phyloP scores from a whole-genome alignment of 495 filamentous ascomycete genomes.

The Sabuloglossum arenarium region DNA sequence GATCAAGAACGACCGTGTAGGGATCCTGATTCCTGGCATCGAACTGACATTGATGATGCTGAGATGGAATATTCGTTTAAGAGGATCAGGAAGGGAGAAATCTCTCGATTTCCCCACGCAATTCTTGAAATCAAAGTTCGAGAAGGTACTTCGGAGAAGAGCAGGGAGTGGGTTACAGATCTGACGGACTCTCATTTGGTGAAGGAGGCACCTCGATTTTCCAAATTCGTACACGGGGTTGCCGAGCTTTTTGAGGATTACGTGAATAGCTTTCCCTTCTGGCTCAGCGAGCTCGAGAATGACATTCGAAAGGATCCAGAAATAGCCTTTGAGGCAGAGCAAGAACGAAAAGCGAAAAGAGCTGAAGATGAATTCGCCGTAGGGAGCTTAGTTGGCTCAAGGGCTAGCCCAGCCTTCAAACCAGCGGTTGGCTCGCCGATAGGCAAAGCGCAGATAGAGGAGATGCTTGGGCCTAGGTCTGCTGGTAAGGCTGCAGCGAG shows the following conservation, averaged over 20 bases:
- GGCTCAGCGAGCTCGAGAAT: slow-evolving; percentile 71
- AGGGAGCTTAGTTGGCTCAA: slow-evolving; percentile 51
- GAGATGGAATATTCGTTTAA: slow-evolving; percentile 74
- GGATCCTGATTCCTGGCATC: slow-evolving; percentile 76
- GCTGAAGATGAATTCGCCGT: slow-evolving; percentile 77
- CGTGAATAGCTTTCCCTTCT: slow-evolving; percentile 91
- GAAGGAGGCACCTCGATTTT: slow-evolving; percentile 73
- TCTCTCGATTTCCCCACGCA: slow-evolving; percentile 78
- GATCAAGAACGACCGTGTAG: slow-evolving; percentile 72
- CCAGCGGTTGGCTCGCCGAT: slow-evolving; percentile 39
- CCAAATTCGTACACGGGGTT: slow-evolving; percentile 89
- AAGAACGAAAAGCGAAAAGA: slow-evolving; percentile 53
- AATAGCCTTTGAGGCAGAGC: slow-evolving; percentile 76
- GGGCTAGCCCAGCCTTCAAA: slow-evolving; percentile 28
- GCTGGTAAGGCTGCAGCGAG: slow-evolving; percentile 3
- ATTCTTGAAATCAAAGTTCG: slow-evolving; percentile 84
- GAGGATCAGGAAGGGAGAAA: slow-evolving; percentile 70
- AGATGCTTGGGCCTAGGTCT: slow-evolving; percentile 19
- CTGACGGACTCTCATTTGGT: slow-evolving; percentile 83
- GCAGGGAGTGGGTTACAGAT: slow-evolving; percentile 72
- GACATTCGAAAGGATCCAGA: slow-evolving; percentile 89
- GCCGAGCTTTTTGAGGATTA: slow-evolving; percentile 84
- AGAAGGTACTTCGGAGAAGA: slow-evolving; percentile 41
- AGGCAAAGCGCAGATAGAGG: slow-evolving; percentile 29
- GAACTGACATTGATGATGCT: slow-evolving; percentile 64